phyloP scores from a whole-genome alignment of 164 flowering plant genomes.

The Chimonanthus salicifolius region DNA sequence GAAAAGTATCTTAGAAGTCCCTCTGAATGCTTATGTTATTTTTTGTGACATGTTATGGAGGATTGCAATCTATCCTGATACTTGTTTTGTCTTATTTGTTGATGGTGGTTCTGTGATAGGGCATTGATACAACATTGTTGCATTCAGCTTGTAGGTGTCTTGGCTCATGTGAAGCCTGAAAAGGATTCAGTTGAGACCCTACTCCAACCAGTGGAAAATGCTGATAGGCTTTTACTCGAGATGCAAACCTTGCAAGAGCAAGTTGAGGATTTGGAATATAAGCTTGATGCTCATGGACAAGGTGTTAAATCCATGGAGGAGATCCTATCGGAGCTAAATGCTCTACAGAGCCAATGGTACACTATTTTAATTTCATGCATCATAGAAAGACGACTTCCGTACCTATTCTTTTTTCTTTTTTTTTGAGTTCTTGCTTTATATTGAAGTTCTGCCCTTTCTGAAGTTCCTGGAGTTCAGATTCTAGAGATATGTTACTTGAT shows the following conservation, averaged over 20 bases:
- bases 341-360: slow-evolving; percentile 28
- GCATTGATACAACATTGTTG: neutral
- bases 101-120: neutral
- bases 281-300: slow-evolving; percentile 71
- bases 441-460: neutral
- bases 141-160: slow-evolving; percentile 68
- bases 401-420: too few relatives aligned
- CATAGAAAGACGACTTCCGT: neutral
- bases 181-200: slow-evolving; percentile 64
- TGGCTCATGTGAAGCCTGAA: slow-evolving; percentile 79
- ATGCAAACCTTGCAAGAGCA: slow-evolving; percentile 51
- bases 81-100: too few relatives aligned
- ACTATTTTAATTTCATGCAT: neutral
- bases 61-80: neutral
- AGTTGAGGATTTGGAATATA: slow-evolving; percentile 71
- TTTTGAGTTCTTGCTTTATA: neutral
- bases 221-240: slow-evolving; percentile 64
- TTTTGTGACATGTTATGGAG: neutral
- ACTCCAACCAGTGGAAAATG: slow-evolving; percentile 65
- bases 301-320: slow-evolving; percentile 73
- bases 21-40: neutral
- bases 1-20: neutral
- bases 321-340: slow-evolving; percentile 52
- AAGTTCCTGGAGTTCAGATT: neutral
- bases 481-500: neutral